Evolutionary conservation across 2,329 filamentous ascomycete species (phyloP).

Genomic region (Alternaria hordeiaustralica): DNA sequence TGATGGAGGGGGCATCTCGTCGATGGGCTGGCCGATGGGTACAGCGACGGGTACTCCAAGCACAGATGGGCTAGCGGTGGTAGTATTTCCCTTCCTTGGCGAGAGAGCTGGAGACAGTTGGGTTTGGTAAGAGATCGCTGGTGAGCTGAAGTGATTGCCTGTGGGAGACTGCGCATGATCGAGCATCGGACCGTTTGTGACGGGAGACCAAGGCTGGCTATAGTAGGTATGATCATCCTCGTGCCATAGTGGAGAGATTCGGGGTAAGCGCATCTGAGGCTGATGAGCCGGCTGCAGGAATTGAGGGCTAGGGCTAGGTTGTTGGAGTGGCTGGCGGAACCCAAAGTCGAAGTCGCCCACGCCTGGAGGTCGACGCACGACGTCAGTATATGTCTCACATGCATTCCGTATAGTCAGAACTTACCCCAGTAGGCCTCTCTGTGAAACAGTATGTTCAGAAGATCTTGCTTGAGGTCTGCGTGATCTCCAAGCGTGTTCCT

Average conservation of each 20-base stretch:
- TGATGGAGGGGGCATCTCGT: constrained; percentile 16
- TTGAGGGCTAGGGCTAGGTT: constrained; percentile 14
- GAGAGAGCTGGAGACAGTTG: not conserved
- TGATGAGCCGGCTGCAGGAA: constrained; percentile 37
- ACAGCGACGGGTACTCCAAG: constrained; percentile 12
- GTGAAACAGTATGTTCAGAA: constrained; percentile 32
- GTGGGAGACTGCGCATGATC: not conserved
- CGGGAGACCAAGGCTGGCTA: not conserved
- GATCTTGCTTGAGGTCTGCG: constrained; percentile 28
- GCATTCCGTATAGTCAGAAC: not conserved
- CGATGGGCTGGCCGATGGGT: constrained; percentile 7
- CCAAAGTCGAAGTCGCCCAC: constrained; percentile 34
- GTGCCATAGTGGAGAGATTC: constrained; percentile 20
- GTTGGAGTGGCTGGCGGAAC: not conserved
- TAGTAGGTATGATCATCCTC: not conserved
- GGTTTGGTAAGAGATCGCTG: not conserved
- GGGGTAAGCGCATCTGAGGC: constrained; percentile 28
- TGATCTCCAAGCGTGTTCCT: constrained; percentile 22
- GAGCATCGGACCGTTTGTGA: not conserved
- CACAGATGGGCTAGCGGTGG: constrained; percentile 4
- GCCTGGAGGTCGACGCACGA: not conserved
- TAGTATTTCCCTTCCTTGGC: not conserved
- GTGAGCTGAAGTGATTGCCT: not conserved
- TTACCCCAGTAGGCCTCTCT: constrained; percentile 27
- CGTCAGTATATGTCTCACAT: not conserved